Percentiles rank a stretch among this genome's conserved stretches.
phyloP scores from a whole-genome alignment of 2,329 filamentous ascomycete species.

The Diaporthe velutina region DNA sequence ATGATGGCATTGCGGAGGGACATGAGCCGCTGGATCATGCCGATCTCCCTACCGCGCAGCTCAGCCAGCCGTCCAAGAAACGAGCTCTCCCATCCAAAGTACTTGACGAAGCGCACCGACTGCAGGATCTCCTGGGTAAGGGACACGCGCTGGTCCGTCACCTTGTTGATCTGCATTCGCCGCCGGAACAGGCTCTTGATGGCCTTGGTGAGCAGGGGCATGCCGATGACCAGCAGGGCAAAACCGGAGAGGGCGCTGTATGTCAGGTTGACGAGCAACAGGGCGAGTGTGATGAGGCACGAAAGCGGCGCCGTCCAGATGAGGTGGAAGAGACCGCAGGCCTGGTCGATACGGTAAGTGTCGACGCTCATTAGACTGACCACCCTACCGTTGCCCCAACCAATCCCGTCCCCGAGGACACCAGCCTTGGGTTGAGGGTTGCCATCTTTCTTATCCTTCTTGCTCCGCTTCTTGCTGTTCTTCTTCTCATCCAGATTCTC shows the following conservation, averaged over 20 bases:
- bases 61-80: slow-evolving; percentile 83
- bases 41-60: slow-evolving; percentile 82
- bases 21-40: slow-evolving; percentile 85
- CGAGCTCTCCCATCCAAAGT: slow-evolving; percentile 93
- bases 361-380: slow-evolving; percentile 96
- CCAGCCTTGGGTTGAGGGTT: slow-evolving; percentile 57
- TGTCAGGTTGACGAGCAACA: slow-evolving; percentile 87
- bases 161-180: slow-evolving; percentile 86
- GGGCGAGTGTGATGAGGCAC: slow-evolving; percentile 81
- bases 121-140: slow-evolving; percentile 93
- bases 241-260: slow-evolving; percentile 94
- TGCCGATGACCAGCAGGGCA: slow-evolving; percentile 80
- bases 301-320: slow-evolving; percentile 88
- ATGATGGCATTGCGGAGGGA: slow-evolving; percentile 88
- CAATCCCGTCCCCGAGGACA: slow-evolving; percentile 77
- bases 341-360: slow-evolving; percentile 91
- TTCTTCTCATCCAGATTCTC: slow-evolving; percentile 62
- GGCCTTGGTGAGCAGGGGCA: slow-evolving; percentile 82
- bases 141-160: slow-evolving; percentile 92
- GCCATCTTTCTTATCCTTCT: slow-evolving; percentile 42
- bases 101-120: slow-evolving; percentile 95
- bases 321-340: slow-evolving; percentile 90
- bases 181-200: slow-evolving; percentile 83
- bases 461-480: slow-evolving; percentile 46
- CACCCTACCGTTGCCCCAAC: slow-evolving; percentile 94